Conservation (phyloP, 202 grass and related monocot species). For the Schoenoplectus triqueter region DNA sequence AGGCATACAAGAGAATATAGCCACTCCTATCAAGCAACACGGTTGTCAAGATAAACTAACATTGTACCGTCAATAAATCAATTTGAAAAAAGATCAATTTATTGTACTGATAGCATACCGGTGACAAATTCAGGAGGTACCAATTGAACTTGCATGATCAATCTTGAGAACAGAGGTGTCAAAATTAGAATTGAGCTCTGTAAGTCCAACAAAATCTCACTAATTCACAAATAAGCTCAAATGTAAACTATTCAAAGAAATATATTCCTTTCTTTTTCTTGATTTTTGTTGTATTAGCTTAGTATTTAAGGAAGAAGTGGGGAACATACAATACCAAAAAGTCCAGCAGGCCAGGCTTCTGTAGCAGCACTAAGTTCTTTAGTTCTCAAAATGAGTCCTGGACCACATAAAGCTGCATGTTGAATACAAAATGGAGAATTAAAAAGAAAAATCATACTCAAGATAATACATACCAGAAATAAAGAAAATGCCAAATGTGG, state of each 20-base stretch:
- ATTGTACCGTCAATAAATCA: conserved; percentile 15
- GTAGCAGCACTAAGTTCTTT: conserved; percentile 76
- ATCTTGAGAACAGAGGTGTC: conserved; percentile 69
- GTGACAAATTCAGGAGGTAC: conserved; percentile 82
- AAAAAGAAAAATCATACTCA: background rate
- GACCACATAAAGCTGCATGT: conserved; percentile 14
- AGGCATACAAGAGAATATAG: conserved; percentile 96
- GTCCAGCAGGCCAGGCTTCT: conserved; percentile 86
- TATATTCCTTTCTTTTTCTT: background rate
- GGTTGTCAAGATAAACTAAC: conserved; percentile 43
- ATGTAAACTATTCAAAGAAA: background rate
- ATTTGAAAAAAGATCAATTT: background rate
- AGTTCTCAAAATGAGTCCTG: conserved; percentile 75
- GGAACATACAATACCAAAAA: conserved; percentile 82
- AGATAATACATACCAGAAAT: conserved; percentile 62
- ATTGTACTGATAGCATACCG: conserved; percentile 52
- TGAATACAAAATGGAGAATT: background rate
- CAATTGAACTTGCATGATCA: conserved; percentile 75
- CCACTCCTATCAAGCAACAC: conserved; percentile 68
- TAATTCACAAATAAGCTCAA: conserved; percentile 4
- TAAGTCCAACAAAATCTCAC: conserved; percentile 28
- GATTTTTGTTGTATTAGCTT: conserved; percentile 15
- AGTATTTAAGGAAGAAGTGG: conserved; percentile 29
- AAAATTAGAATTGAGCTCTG: conserved; percentile 81
- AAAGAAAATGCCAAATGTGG: conserved; percentile 85